Evolutionary conservation across 768 basidiomycete species (phyloP), one percentile per base, ranked within the genome.

Genomic region (Termitomyces sp.): DNA sequence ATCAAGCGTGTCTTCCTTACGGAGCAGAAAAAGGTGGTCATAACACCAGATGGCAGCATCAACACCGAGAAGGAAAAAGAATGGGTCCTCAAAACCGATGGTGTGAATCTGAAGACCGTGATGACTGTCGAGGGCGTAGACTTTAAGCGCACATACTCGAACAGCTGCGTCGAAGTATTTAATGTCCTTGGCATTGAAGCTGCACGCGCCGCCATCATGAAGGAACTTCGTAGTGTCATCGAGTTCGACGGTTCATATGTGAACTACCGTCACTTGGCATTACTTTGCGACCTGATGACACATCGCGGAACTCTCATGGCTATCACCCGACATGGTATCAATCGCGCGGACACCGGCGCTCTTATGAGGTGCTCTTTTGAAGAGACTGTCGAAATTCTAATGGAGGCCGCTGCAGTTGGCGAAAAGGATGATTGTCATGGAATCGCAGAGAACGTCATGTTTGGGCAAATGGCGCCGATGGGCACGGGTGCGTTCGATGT

Each of bases 401-500:
- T 98, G 90, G 97, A 99, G 72, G 97, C 97, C 0, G 97, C 97
- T 1, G 95, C 96, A 1, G 91, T 96, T 24, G 97, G 97, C 57
- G 96, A 98, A 79, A 93, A 94, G 74, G 97, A 99, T 65, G 96
- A 98, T 67, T 99, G 97, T 71, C 93, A 93, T 57, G 97, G 96
- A 48, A 88, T 99, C 36, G 97, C 97, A n/a, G 96, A 98, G 81
- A 98, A 98, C 69, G 94, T 99, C 45, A 88, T 99, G 83, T 94
- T 99, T 68, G 97, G 97, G 18, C 97, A 98, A 77, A 91, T 98
- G 86, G 96, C 96, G n/a, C 96, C 96, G 0, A 98, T 99, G 95
- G 97, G 97, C 55, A 98, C 97, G 0, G 97, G 97, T 15, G 85
- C 93, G 8, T 98, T 96, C 70, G 96, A 98, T 53, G 92, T 99